phyloP scores from a whole-genome alignment of 257 asterid species.

The Nicotiana undulata region DNA sequence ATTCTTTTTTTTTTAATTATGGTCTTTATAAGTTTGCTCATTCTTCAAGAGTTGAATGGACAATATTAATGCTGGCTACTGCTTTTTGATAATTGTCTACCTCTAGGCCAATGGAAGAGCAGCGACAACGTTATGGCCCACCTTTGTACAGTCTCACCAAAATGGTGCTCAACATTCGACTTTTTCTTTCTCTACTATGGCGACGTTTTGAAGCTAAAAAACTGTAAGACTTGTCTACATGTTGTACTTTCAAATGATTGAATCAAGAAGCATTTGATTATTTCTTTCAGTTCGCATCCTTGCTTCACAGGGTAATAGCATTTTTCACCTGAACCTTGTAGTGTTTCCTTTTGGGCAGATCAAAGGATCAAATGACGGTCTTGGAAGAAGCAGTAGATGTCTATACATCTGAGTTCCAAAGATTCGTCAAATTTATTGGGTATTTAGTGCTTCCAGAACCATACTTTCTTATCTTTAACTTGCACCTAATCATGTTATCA shows the following conservation, averaged over 20 bases:
- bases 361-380: constrained; percentile 45
- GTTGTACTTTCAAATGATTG: constrained; percentile 11
- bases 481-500: neutral
- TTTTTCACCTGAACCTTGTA: neutral
- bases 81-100: constrained; percentile 31
- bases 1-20: neutral
- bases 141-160: constrained; percentile 84
- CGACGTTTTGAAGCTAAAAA: constrained; percentile 44
- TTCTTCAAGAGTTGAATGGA: constrained; percentile 9
- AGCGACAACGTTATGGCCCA: constrained; percentile 92
- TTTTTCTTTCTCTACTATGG: constrained; percentile 59
- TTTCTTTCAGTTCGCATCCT: neutral
- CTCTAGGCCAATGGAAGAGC: constrained; percentile 99
- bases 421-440: constrained; percentile 78
- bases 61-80: constrained; percentile 15
- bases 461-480: constrained; percentile 3
- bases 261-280: neutral
- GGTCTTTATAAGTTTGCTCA: constrained; percentile 14
- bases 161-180: constrained; percentile 66
- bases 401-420: constrained; percentile 76
- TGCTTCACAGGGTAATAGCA: neutral
- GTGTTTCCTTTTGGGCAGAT: constrained; percentile 38
- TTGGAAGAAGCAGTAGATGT: constrained; percentile 66
- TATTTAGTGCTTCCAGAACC: constrained; percentile 19
- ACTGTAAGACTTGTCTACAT: constrained; percentile 45